A percentile compares a stretch with the other conserved stretches of the same genome.
Conservation (phyloP, 805 yeast species). For the Vanderwaltozyma verrucispora region DNA sequence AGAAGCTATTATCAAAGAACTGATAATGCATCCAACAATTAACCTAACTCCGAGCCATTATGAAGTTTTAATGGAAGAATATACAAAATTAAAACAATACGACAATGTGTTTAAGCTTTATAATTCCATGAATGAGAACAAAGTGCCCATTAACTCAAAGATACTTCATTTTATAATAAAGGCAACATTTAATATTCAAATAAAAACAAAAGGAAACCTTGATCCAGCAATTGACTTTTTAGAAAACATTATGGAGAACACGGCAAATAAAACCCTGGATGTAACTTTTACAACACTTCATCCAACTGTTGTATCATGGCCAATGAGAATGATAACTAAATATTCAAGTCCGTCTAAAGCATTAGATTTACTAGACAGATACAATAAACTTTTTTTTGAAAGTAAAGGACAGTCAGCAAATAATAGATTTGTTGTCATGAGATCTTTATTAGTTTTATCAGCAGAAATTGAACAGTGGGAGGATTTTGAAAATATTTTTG, state of each 20-base stretch:
- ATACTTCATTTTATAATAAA: slow-evolving; percentile 24
- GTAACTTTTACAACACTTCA: slow-evolving; percentile 19
- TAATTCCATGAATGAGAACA: slow-evolving; percentile 17
- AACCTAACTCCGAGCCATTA: slow-evolving; percentile 20
- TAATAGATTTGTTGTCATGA: slow-evolving; percentile 22
- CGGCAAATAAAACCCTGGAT: slow-evolving; percentile 13
- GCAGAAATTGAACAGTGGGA: slow-evolving; percentile 28
- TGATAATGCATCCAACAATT: slow-evolving; percentile 10
- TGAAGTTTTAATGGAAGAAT: slow-evolving; percentile 24
- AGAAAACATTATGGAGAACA: slow-evolving; percentile 23
- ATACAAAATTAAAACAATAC: slow-evolving; percentile 17
- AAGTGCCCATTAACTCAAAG: slow-evolving; percentile 18
- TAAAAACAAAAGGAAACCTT: slow-evolving; percentile 21
- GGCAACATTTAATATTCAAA: slow-evolving; percentile 23
- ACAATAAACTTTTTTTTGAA: slow-evolving; percentile 20
- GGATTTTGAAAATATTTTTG: slow-evolving; percentile 16
- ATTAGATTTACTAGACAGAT: slow-evolving; percentile 25
- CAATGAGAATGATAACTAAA: slow-evolving; percentile 25
- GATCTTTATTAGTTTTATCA: slow-evolving; percentile 24
- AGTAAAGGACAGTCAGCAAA: slow-evolving; percentile 16
- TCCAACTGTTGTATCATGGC: slow-evolving; percentile 30
- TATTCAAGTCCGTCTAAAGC: slow-evolving; percentile 27
- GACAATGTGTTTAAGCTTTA: slow-evolving; percentile 23
- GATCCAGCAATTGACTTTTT: slow-evolving; percentile 23
- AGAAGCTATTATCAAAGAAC: slow-evolving; percentile 11